phyloP scores from a whole-genome alignment of 2,329 filamentous ascomycete species.

The Penicillium sp. region DNA sequence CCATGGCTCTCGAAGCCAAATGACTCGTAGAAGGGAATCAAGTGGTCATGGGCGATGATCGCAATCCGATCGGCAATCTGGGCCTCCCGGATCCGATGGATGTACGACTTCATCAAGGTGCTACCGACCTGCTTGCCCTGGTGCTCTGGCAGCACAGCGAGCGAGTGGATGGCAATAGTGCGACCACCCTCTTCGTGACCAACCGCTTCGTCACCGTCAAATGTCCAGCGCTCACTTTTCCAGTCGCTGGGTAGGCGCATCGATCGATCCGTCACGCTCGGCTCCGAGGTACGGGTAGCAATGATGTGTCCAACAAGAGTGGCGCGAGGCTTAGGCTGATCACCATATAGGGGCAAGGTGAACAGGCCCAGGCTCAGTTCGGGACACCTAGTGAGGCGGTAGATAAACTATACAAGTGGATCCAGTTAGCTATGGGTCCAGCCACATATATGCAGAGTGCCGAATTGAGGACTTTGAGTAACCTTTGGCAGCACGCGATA shows the following conservation, averaged over 20 bases:
- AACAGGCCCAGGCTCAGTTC: slow-evolving; percentile 80
- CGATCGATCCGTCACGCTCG: slow-evolving; percentile 68
- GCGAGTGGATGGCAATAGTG: slow-evolving; percentile 78
- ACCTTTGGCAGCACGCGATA: not conserved
- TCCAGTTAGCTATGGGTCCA: slow-evolving; percentile 13
- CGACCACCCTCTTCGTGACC: slow-evolving; percentile 73
- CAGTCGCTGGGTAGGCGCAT: slow-evolving; percentile 74
- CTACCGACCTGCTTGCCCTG: slow-evolving; percentile 73
- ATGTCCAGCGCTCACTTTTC: slow-evolving; percentile 48
- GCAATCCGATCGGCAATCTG: slow-evolving; percentile 70
- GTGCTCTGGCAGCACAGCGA: slow-evolving; percentile 74
- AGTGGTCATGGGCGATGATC: slow-evolving; percentile 72
- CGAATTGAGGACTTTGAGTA: not conserved
- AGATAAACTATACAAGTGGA: slow-evolving; percentile 60
- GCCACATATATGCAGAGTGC: not conserved
- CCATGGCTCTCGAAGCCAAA: slow-evolving; percentile 71
- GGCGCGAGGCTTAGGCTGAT: slow-evolving; percentile 59
- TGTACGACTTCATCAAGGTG: slow-evolving; percentile 71
- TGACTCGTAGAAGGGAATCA: slow-evolving; percentile 73
- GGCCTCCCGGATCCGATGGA: slow-evolving; percentile 71
- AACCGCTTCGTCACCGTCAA: slow-evolving; percentile 45
- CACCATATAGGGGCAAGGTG: slow-evolving; percentile 57
- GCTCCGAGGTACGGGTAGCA: slow-evolving; percentile 66
- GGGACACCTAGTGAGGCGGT: slow-evolving; percentile 71
- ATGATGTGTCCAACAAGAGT: slow-evolving; percentile 75